Base-by-base conservation (phyloP, 2,329 filamentous ascomycete genomes). In the Aspergillus candidus region DNA sequence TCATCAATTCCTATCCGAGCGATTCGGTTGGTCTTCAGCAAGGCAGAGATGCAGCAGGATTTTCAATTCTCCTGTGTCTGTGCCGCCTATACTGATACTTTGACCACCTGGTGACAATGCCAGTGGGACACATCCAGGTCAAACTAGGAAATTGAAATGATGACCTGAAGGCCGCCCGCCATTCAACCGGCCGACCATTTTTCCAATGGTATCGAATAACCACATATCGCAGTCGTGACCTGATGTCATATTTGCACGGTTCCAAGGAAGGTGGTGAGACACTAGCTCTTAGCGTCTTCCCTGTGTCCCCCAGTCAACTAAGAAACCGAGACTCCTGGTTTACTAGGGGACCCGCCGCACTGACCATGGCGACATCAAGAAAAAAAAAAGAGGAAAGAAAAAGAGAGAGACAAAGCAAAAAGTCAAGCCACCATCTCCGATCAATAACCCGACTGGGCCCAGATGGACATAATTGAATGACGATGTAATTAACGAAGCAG, bases 41-140 rank as follows among this genome's bases (percentile, higher is more conserved):
- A 43, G 35, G 41, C 41, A 43, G 41, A 13, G 35, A 27, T 36
- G 40, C 40, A 42, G 40, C 35, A 18, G 13, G 38, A 38, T 43
- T 43, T 38, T 13, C 29, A 38, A 43, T 37, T 43, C 17, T 42
- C 17, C 41, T 31, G 12, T 43, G 41, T 43, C 41, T 32, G 41
- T 38, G 41, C 41, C 15, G 35, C 18, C 41, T 29, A 31, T 33
- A 35, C 32, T 35, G 41, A 43, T 18, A 15, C 27, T 31, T 11
- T 43, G 34, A 38, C 41, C 41, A 38, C n/a, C 34, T 14, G 32
- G n/a, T 15, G 36, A 14, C 18, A 32, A 33, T 38, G 29, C 15
- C 10, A 3, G 11, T 13, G 15, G 17, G 18, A 17, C 18, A 32
- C 17, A 27, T 27, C 22, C 6, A 27, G 22, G 22, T 27, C 22